phyloP scores from a whole-genome alignment of 2,329 filamentous ascomycete species.

The Colletotrichum tabaci region DNA sequence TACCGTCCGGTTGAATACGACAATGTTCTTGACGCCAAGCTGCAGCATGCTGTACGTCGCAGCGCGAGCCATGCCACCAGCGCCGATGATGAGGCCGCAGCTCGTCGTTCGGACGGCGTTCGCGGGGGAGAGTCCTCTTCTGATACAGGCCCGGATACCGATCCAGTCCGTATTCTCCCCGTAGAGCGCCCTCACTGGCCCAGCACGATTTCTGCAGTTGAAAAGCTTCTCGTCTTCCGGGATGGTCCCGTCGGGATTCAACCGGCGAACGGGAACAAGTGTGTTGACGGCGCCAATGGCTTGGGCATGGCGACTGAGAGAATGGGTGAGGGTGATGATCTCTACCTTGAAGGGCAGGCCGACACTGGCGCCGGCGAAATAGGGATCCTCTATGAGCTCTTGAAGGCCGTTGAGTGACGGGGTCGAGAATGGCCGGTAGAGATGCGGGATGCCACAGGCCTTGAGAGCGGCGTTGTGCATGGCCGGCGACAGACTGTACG shows the following conservation, averaged over 20 bases:
- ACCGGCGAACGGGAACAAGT: slow-evolving; percentile 77
- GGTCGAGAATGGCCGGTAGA: slow-evolving; percentile 76
- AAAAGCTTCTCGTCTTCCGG: slow-evolving; percentile 68
- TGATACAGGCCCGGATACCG: slow-evolving; percentile 81
- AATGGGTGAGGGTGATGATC: slow-evolving; percentile 77
- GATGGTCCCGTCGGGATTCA: slow-evolving; percentile 70
- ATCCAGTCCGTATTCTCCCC: slow-evolving; percentile 90
- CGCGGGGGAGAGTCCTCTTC: slow-evolving; percentile 80
- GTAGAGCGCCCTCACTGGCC: slow-evolving; percentile 78
- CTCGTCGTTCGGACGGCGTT: slow-evolving; percentile 72
- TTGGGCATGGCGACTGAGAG: slow-evolving; percentile 79
- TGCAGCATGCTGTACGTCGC: slow-evolving; percentile 85
- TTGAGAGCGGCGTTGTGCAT: slow-evolving; percentile 83
- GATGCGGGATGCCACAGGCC: slow-evolving; percentile 78
- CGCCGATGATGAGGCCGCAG: slow-evolving; percentile 73
- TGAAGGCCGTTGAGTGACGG: slow-evolving; percentile 74
- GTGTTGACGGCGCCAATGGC: slow-evolving; percentile 86
- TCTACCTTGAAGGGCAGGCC: slow-evolving; percentile 83
- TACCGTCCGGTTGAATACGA: slow-evolving; percentile 80
- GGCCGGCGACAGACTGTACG: slow-evolving; percentile 81
- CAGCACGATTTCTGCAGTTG: slow-evolving; percentile 73
- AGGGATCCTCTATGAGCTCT: slow-evolving; percentile 73
- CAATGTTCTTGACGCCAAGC: slow-evolving; percentile 82
- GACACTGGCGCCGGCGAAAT: slow-evolving; percentile 81
- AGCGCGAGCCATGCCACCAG: slow-evolving; percentile 83